Evolutionary conservation across 495 filamentous ascomycete genomes (phyloP).

Genomic region (Lindgomyces ingoldianus): DNA sequence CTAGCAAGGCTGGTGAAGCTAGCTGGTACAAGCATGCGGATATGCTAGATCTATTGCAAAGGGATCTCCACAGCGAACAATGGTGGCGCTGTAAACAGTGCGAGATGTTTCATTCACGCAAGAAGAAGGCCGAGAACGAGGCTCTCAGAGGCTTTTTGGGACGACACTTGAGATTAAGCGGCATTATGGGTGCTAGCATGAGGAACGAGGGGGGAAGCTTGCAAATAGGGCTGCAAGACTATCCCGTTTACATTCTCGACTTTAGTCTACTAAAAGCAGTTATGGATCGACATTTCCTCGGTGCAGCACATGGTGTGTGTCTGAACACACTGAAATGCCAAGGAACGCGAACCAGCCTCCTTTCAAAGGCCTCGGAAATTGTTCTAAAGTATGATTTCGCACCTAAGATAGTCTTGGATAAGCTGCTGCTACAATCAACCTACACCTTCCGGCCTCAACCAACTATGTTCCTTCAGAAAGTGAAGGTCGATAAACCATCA

Average conservation of each 20-base stretch:
- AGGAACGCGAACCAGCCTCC: slow-evolving; percentile 4
- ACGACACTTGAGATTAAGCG: too few species aligned
- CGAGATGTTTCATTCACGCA: slow-evolving; percentile 8
- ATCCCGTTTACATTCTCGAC: slow-evolving; percentile 22
- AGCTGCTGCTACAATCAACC: slow-evolving; percentile 12
- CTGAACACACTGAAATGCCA: slow-evolving; percentile 17
- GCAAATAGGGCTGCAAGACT: neutral
- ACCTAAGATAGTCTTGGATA: slow-evolving; percentile 25
- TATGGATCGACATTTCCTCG: slow-evolving; percentile 25
- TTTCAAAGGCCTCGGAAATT: neutral
- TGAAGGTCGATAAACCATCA: neutral
- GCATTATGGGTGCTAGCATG: neutral
- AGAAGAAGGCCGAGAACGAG: neutral
- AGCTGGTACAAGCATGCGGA: slow-evolving; percentile 18
- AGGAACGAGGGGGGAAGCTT: neutral
- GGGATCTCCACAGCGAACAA: slow-evolving; percentile 8
- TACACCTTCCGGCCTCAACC: slow-evolving; percentile 11
- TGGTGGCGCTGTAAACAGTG: slow-evolving; percentile 27
- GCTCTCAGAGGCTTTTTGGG: neutral
- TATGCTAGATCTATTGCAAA: slow-evolving; percentile 19
- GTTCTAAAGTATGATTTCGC: slow-evolving; percentile 11
- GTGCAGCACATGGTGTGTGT: slow-evolving; percentile 7
- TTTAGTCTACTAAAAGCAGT: slow-evolving; percentile 8
- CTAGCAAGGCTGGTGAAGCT: slow-evolving; percentile 5
- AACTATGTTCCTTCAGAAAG: slow-evolving; percentile 16